phyloP scores from a whole-genome alignment of 345 rosid genomes.

The Rhodamnia rubescens region DNA sequence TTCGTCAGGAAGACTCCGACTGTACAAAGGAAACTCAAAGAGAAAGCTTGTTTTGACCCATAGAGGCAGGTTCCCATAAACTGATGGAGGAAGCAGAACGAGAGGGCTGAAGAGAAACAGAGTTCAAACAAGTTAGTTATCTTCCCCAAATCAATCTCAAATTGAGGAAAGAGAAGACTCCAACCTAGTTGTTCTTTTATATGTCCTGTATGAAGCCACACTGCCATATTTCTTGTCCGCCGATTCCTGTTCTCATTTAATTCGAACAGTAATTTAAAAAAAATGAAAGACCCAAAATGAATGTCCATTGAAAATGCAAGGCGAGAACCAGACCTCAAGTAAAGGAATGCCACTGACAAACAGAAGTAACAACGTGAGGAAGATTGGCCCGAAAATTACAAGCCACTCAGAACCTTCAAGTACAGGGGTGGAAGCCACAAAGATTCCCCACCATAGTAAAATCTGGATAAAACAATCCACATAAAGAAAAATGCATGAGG shows the following conservation, averaged over 20 bases:
- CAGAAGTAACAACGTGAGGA: slow-evolving; percentile 74
- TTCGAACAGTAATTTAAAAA: neutral
- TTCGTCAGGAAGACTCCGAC: slow-evolving; percentile 56
- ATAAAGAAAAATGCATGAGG: neutral
- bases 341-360: slow-evolving; percentile 84
- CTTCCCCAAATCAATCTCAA: neutral
- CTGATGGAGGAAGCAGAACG: slow-evolving; percentile 50
- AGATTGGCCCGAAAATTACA: slow-evolving; percentile 71
- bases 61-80: slow-evolving; percentile 54
- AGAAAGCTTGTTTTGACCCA: slow-evolving; percentile 63
- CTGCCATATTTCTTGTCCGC: slow-evolving; percentile 77
- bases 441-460: slow-evolving; percentile 89
- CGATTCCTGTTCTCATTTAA: slow-evolving; percentile 40
- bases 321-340: slow-evolving; percentile 58
- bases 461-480: slow-evolving; percentile 27
- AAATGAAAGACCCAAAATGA: neutral
- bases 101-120: slow-evolving; percentile 54
- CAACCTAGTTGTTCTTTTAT: slow-evolving; percentile 74
- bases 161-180: neutral
- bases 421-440: slow-evolving; percentile 60
- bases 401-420: slow-evolving; percentile 79
- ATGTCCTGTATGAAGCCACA: slow-evolving; percentile 46
- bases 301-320: neutral
- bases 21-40: slow-evolving; percentile 76
- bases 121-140: neutral